Evolutionary conservation across 2,329 filamentous ascomycete species (phyloP).

Genomic region (Pseudogymnoascus sp.): DNA sequence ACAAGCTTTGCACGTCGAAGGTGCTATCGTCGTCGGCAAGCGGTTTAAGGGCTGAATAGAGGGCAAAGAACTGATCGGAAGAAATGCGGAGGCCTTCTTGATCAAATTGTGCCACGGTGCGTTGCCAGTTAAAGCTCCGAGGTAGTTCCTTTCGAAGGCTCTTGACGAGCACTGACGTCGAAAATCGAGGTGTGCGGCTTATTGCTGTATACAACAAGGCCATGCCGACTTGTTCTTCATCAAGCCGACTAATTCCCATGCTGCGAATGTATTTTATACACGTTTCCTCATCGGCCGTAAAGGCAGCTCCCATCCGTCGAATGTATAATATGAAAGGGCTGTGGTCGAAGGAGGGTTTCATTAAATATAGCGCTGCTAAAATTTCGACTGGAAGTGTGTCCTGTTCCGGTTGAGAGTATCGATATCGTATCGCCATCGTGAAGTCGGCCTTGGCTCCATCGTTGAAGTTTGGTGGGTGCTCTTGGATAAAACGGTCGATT

Average conservation of each 20-base stretch:
- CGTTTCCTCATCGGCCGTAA: constrained; percentile 68
- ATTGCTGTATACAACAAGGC: constrained; percentile 63
- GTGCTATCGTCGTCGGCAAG: constrained; percentile 54
- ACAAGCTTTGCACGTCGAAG: constrained; percentile 81
- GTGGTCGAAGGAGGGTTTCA: constrained; percentile 55
- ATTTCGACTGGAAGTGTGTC: constrained; percentile 65
- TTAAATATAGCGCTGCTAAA: constrained; percentile 61
- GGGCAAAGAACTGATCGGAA: constrained; percentile 67
- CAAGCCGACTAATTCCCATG: constrained; percentile 53
- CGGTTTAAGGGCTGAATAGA: constrained; percentile 73
- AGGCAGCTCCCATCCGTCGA: constrained; percentile 65
- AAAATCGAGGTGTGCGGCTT: constrained; percentile 48
- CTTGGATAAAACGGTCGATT: constrained; percentile 78
- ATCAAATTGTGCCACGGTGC: constrained; percentile 74
- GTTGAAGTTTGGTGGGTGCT: constrained; percentile 80
- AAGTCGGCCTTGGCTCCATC: constrained; percentile 66
- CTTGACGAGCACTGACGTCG: constrained; percentile 51
- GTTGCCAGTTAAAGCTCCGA: constrained; percentile 59
- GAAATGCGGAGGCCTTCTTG: constrained; percentile 69
- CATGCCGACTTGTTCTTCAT: constrained; percentile 73
- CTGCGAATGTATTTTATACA: constrained; percentile 49
- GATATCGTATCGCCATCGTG: constrained; percentile 53
- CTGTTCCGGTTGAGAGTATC: constrained; percentile 59
- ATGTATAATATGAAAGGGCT: constrained; percentile 59
- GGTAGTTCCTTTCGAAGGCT: constrained; percentile 56